Evolutionary conservation across 139 green algal genomes (phyloP).

Genomic region (Prasinococcaceae sp.): DNA sequence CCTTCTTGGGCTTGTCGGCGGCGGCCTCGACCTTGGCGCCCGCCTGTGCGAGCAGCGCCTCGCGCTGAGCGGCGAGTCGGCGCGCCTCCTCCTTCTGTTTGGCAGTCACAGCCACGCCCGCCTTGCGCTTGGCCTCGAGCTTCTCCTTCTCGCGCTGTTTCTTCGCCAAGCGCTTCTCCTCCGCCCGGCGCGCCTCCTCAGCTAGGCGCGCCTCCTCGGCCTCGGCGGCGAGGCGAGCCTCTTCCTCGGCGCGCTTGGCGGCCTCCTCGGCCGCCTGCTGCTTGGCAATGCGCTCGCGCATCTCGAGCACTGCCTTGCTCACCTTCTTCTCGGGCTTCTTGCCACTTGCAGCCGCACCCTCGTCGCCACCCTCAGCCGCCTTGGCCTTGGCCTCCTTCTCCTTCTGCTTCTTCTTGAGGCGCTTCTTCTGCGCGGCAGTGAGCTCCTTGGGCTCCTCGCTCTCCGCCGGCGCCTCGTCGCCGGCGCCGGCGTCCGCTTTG

Average conservation of each 20-base stretch:
- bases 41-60: conserved; percentile 65
- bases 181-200: conserved; percentile 29
- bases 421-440: conserved; percentile 63
- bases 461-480: conserved; percentile 3
- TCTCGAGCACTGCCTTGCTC: conserved; percentile 17
- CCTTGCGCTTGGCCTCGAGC: conserved; percentile 30
- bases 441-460: conserved; percentile 36
- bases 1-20: conserved; percentile 9
- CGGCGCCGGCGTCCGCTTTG: conserved; percentile 13
- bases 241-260: conserved; percentile 43
- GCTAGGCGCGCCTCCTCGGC: conserved; percentile 16
- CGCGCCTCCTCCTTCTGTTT: conserved; percentile 86
- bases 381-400: conserved; percentile 15
- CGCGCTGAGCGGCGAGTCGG: conserved; percentile 56
- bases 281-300: conserved; percentile 31
- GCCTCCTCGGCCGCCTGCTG: conserved; percentile 38
- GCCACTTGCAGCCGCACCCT: conserved; percentile 21
- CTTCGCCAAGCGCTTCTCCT: conserved; percentile 22
- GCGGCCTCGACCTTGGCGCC: conserved; percentile 14
- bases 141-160: conserved; percentile 62
- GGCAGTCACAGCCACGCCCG: conserved; percentile 55
- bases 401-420: conserved; percentile 55
- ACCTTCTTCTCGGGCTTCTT: conserved; percentile 31
- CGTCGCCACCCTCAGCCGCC: conserved; percentile 17
- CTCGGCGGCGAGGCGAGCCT: too few relatives aligned